Evolutionary conservation across 2,329 filamentous ascomycete genomes (phyloP).

Genomic region (Teratosphaeria pseudoeucalypti): DNA sequence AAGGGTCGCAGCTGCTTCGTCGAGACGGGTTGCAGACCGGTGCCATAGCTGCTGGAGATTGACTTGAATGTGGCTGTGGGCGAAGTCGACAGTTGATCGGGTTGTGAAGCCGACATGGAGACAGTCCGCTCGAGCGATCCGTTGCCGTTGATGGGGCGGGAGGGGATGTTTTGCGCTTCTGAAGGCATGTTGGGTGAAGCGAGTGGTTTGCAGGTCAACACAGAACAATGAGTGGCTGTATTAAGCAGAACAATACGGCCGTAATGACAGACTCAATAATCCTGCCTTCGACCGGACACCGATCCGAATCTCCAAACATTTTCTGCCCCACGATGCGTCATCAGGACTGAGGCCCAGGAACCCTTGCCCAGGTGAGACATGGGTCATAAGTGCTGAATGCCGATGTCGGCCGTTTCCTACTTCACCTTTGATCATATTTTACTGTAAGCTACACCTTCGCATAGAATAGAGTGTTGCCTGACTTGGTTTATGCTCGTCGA

Average conservation of each 20-base stretch:
- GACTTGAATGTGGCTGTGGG: slow-evolving; percentile 67
- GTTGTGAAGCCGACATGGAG: slow-evolving; percentile 25
- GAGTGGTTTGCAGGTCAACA: not conserved
- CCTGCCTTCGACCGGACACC: not conserved
- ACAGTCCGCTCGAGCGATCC: slow-evolving; percentile 19
- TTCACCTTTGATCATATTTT: not conserved
- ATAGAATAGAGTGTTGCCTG: too few species aligned
- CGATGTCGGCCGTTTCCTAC: not conserved
- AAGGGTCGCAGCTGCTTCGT: slow-evolving; percentile 87
- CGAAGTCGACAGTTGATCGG: slow-evolving; percentile 58
- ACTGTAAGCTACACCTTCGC: not conserved
- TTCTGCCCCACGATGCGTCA: not conserved
- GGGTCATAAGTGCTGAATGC: not conserved
- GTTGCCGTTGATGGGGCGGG: slow-evolving; percentile 14
- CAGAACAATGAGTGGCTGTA: not conserved
- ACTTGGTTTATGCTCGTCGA: too few species aligned
- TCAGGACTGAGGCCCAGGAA: not conserved
- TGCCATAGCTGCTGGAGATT: slow-evolving; percentile 45
- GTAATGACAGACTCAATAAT: not conserved
- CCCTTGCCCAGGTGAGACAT: not conserved
- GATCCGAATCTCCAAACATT: not conserved
- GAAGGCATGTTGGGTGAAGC: slow-evolving; percentile 20
- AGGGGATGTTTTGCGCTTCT: slow-evolving; percentile 24
- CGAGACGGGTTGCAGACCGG: slow-evolving; percentile 28
- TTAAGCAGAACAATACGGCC: not conserved